phyloP scores from a whole-genome alignment of 2,329 filamentous ascomycete species.

The Cercospora berteroae region DNA sequence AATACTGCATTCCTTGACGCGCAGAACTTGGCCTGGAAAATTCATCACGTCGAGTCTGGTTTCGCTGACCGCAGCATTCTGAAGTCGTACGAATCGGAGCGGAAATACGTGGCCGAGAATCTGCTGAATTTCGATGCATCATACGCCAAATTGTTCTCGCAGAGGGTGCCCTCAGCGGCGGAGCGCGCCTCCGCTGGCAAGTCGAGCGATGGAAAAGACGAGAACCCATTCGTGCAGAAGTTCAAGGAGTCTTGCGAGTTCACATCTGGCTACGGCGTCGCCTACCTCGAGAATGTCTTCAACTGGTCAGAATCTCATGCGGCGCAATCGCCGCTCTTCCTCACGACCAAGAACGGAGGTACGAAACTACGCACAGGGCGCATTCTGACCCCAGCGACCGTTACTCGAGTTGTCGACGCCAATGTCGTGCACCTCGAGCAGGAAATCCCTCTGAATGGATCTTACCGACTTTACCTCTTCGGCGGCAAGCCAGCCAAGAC shows the following conservation, averaged over 20 bases:
- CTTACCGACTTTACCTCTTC: slow-evolving; percentile 83
- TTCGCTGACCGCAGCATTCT: slow-evolving; percentile 74
- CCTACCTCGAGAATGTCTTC: slow-evolving; percentile 75
- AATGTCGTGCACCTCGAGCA: slow-evolving; percentile 90
- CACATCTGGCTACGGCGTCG: slow-evolving; percentile 87
- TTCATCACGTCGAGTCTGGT: slow-evolving; percentile 82
- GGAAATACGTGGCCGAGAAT: slow-evolving; percentile 78
- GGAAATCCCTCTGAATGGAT: slow-evolving; percentile 82
- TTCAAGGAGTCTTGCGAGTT: slow-evolving; percentile 93
- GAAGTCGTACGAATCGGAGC: slow-evolving; percentile 81
- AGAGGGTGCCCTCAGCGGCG: slow-evolving; percentile 67
- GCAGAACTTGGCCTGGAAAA: slow-evolving; percentile 92
- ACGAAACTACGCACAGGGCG: slow-evolving; percentile 70
- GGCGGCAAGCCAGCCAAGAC: slow-evolving; percentile 66
- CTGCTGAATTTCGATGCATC: slow-evolving; percentile 83
- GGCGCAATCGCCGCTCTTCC: slow-evolving; percentile 67
- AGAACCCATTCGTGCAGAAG: slow-evolving; percentile 80
- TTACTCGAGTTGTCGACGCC: slow-evolving; percentile 82
- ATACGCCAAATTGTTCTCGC: slow-evolving; percentile 87
- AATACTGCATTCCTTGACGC: slow-evolving; percentile 63
- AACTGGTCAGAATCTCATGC: slow-evolving; percentile 78
- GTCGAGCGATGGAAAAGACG: slow-evolving; percentile 44
- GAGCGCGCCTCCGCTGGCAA: slow-evolving; percentile 71
- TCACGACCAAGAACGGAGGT: slow-evolving; percentile 53
- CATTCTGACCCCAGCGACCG: slow-evolving; percentile 73